Evolutionary conservation across 805 yeast genomes (phyloP).

Genomic region (Metschnikowia drakensbergensis): DNA sequence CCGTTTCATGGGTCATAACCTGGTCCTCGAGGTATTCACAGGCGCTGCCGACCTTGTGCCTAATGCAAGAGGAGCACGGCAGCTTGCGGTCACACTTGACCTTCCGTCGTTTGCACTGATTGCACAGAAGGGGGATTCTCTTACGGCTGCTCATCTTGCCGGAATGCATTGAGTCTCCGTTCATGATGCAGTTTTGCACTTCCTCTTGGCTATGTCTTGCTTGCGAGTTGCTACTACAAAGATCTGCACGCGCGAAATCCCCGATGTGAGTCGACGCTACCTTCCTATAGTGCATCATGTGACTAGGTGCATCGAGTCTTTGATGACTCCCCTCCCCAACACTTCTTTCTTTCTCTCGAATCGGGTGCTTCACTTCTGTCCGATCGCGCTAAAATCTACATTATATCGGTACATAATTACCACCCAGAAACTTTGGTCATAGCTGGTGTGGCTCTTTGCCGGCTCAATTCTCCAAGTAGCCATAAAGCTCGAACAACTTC

Average conservation of each 20-base stretch:
- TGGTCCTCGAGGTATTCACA: constrained; percentile 26
- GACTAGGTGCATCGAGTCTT: too few relatives aligned
- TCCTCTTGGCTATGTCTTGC: background rate
- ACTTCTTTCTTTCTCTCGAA: too few relatives aligned
- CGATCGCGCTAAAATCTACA: too few relatives aligned
- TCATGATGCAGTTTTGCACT: background rate
- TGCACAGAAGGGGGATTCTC: constrained; percentile 30
- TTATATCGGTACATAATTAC: too few relatives aligned
- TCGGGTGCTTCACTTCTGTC: too few relatives aligned
- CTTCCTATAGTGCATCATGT: background rate
- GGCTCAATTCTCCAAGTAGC: constrained; percentile 24
- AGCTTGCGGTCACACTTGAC: constrained; percentile 36
- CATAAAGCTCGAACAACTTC: constrained; percentile 34
- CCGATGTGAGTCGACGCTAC: background rate
- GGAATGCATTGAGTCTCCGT: background rate
- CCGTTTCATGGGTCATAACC: constrained; percentile 5
- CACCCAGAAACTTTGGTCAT: too few relatives aligned
- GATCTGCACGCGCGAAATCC: background rate
- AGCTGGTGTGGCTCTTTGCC: background rate
- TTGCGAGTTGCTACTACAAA: background rate
- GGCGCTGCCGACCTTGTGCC: constrained; percentile 20
- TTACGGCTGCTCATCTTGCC: constrained; percentile 1
- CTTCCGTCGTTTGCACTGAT: constrained; percentile 33
- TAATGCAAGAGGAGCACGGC: constrained; percentile 34
- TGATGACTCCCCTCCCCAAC: too few relatives aligned